A percentile compares a stretch with the other conserved stretches of the same genome.
phyloP scores from a whole-genome alignment of 1,284 basidiomycete species.

The Rhodotorula sp. region DNA sequence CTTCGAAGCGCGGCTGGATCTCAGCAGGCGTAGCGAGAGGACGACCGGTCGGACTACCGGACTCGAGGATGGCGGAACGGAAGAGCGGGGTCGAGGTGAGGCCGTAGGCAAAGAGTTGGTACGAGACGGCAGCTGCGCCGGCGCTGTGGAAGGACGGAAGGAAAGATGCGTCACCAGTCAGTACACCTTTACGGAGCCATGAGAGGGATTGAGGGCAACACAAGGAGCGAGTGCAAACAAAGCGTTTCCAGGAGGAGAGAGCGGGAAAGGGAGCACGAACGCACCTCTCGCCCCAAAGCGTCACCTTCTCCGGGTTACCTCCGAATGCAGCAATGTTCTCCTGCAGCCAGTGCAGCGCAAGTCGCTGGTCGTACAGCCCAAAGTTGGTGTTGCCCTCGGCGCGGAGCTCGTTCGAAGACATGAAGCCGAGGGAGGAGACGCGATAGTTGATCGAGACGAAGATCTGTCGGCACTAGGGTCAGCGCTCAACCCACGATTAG shows the following conservation, averaged over 20 bases:
- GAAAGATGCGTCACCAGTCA: too few species aligned
- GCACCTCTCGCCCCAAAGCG: conserved; percentile 53
- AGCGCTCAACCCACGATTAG: too few species aligned
- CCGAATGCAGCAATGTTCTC: conserved; percentile 66
- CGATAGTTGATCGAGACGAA: conserved; percentile 53
- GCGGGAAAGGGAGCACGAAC: too few species aligned
- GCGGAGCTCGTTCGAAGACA: conserved; percentile 55
- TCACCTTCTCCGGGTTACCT: conserved; percentile 52
- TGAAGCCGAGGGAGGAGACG: conserved; percentile 55
- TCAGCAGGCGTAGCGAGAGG: background rate
- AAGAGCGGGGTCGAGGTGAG: conserved; percentile 44
- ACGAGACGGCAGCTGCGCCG: conserved; percentile 39
- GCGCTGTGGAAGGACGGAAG: too few species aligned
- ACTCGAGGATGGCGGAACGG: conserved; percentile 53
- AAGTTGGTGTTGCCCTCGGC: conserved; percentile 22
- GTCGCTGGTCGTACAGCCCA: conserved; percentile 34
- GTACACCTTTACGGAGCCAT: too few species aligned
- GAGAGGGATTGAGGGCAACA: too few species aligned
- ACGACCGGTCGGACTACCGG: conserved; percentile 43
- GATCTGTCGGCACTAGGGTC: background rate
- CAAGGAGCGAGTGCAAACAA: too few species aligned
- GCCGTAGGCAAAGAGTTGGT: conserved; percentile 22
- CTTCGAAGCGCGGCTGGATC: conserved; percentile 45
- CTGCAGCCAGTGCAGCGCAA: conserved; percentile 52
- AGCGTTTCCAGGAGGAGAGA: too few species aligned